A percentile compares a stretch with the other conserved stretches of the same genome.
These are phyloP conservation scores for Harringtonia lauricola DNA, from an alignment of 2,329 filamentous ascomycete species.

Conservation along the genomic window DNA sequence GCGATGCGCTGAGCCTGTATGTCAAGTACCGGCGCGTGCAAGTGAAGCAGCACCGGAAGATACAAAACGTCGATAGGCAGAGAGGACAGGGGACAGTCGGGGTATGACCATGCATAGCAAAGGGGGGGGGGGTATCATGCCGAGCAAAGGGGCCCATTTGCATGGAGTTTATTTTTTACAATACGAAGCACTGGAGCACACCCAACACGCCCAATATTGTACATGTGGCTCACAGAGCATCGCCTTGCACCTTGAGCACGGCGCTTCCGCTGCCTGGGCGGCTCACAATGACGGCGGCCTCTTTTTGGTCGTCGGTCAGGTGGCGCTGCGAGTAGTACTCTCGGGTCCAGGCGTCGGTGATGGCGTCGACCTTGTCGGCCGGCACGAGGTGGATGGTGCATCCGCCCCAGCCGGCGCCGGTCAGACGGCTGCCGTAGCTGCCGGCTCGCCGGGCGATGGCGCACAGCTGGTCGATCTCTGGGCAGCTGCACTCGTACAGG, in stretches of 20 bases:
- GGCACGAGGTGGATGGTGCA: slow-evolving; percentile 92
- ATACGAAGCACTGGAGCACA: too few relatives aligned
- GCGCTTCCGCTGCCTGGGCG: slow-evolving; percentile 69
- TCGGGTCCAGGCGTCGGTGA: slow-evolving; percentile 65
- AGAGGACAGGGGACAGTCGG: neutral
- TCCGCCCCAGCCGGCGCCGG: slow-evolving; percentile 93
- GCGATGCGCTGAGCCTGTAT: slow-evolving; percentile 53
- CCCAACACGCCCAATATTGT: too few relatives aligned
- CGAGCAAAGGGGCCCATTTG: too few relatives aligned
- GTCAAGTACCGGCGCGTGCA: slow-evolving; percentile 51
- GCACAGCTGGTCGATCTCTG: slow-evolving; percentile 86
- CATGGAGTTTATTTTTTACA: too few relatives aligned
- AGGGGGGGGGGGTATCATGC: too few relatives aligned
- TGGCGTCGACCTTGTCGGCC: slow-evolving; percentile 65
- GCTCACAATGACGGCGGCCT: slow-evolving; percentile 77
- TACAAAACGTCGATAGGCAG: slow-evolving; percentile 35
- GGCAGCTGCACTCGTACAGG: slow-evolving; percentile 82
- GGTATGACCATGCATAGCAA: too few relatives aligned
- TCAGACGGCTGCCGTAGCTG: slow-evolving; percentile 74
- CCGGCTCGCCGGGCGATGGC: slow-evolving; percentile 66
- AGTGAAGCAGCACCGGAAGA: slow-evolving; percentile 40
- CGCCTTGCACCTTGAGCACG: slow-evolving; percentile 28
- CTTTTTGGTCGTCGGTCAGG: slow-evolving; percentile 58
- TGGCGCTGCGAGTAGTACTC: slow-evolving; percentile 70
- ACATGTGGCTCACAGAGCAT: neutral